Evolutionary conservation across 2,329 filamentous ascomycete species (phyloP), one percentile per base, ranked within the genome.

Genomic region (Penicillium sp.): DNA sequence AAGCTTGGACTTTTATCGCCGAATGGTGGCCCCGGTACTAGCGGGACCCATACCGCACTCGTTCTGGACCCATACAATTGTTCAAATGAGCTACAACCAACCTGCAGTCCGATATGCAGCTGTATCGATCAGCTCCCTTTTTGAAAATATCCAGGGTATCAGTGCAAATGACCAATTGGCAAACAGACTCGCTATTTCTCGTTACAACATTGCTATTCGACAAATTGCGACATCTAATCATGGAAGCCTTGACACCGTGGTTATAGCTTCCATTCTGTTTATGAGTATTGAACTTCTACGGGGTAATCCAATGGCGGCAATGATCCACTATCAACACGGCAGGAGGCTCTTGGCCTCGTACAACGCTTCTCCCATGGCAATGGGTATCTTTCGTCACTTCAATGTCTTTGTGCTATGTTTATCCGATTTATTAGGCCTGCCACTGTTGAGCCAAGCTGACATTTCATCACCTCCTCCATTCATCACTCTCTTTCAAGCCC

Each of bases 261-360:
- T 45, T 1, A 52, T 45, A 16, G 16, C 39, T 9, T 52, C 22
- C 39, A 33, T 52, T 5, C 13, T 44, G 4, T 52, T 52, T 27
- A 45, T 52, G 19, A 31, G 49, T n/a, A 52, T 52, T 13, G 49
- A 52, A 9, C 21, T 52, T 16, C n/a, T 52, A 10, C 35, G 39
- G 6, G 39, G 39, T 21, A 46, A 45, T 11, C 24, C 27, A 10
- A 35, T 14, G 4, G 39, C 10, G 4, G 49, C 49, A 10, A 16
- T 45, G 27, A 13, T 45, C 8, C 49, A 52, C 31, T 52, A 45
- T 24, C 42, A 39, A 13, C 29, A 52, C 19, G 49, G 49, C 9
- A 19, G 21, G 29, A 33, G 21, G 7, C 13, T 52, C 27, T 10
- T 52, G 24, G 7, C 13, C 10, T 44, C 49, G 3, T 52, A 52